Conservation (phyloP, 2,329 filamentous ascomycete genomes). For the Microdochium nivale region DNA sequence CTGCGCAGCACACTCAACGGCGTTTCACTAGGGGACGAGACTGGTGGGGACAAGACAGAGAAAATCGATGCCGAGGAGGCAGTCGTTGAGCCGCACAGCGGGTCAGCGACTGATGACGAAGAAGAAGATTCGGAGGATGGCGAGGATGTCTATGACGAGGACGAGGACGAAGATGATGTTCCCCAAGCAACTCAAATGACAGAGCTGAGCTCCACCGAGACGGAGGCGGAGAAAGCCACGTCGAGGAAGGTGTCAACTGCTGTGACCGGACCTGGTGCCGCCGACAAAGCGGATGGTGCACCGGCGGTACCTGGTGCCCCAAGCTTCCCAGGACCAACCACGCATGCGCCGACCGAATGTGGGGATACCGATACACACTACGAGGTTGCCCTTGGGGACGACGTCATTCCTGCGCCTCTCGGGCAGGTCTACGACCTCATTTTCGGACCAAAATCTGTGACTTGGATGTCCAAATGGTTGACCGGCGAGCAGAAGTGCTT, state of each 20-base stretch:
- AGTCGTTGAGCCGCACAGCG: conserved; percentile 39
- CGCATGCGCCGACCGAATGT: conserved; percentile 80
- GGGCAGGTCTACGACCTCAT: conserved; percentile 86
- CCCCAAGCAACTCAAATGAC: conserved; percentile 24
- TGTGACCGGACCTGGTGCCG: conserved; percentile 32
- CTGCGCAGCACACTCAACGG: conserved; percentile 88
- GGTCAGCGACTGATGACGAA: conserved; percentile 47
- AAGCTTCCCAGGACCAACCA: conserved; percentile 78
- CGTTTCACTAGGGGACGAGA: conserved; percentile 64
- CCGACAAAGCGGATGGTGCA: conserved; percentile 44
- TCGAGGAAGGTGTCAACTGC: conserved; percentile 65
- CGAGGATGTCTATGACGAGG: conserved; percentile 70
- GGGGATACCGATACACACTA: conserved; percentile 72
- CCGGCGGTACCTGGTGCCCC: conserved; percentile 30
- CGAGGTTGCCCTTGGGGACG: conserved; percentile 78
- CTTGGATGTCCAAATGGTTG: conserved; percentile 83
- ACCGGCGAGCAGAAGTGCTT: conserved; percentile 79
- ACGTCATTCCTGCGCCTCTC: conserved; percentile 75
- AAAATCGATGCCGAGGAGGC: conserved; percentile 54
- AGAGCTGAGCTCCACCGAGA: conserved; percentile 35
- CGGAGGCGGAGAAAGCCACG: conserved; percentile 52
- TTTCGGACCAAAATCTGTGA: conserved; percentile 71
- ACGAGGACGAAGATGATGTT: conserved; percentile 62
- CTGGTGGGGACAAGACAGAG: conserved; percentile 84
- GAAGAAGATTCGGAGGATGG: conserved; percentile 52